Evolutionary conservation across 108 stramenopile species (phyloP).

Genomic region (Nitzschia sp.): DNA sequence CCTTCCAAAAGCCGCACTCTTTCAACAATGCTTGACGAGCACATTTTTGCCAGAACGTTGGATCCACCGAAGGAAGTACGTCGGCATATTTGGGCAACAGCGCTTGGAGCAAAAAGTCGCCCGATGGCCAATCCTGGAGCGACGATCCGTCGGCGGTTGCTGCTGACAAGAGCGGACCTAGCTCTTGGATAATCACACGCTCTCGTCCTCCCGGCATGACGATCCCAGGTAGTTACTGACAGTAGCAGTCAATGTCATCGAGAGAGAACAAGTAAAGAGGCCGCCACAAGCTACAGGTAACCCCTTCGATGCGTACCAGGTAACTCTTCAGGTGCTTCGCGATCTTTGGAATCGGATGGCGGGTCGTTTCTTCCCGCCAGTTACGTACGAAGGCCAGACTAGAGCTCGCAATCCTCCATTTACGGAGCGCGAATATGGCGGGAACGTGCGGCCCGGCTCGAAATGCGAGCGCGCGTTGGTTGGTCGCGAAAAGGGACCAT

Average conservation of each 20-base stretch:
- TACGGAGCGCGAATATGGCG: no score
- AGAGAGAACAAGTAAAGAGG: no score
- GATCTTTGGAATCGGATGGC: no score
- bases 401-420: no score
- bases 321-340: no score
- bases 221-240: neutral
- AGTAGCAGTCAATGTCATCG: neutral
- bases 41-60: constrained; percentile 5
- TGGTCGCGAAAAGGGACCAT: no score
- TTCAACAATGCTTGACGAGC: constrained; percentile 6
- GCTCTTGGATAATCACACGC: neutral
- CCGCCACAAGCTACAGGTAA: no score
- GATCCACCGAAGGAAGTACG: neutral
- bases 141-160: neutral
- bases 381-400: no score
- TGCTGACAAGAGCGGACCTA: constrained; percentile 1
- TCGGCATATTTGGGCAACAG: neutral
- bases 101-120: neutral
- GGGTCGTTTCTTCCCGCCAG: no score
- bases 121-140: constrained; percentile 12
- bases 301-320: no score
- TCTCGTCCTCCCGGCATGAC: neutral
- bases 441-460: no score
- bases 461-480: no score
- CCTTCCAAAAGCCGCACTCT: neutral